These are phyloP conservation scores for Penicillium psychrosexuale DNA, from an alignment of 2,329 filamentous ascomycete genomes.

Conservation along the genomic window DNA sequence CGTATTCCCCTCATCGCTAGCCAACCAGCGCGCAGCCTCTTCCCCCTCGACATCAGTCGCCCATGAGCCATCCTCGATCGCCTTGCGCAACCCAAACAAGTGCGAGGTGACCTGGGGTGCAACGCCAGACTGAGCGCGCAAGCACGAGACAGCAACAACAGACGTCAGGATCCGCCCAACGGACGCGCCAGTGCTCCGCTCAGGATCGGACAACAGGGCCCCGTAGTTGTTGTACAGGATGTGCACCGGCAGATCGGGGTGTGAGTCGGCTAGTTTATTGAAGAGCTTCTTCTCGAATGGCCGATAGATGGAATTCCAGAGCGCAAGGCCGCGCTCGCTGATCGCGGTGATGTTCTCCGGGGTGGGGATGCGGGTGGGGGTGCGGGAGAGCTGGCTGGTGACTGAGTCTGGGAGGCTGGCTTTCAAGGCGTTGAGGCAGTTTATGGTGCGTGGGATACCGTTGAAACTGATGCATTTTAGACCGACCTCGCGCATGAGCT, in stretches of 20 bases:
- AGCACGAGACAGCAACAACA: conserved; percentile 68
- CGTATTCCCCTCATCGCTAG: conserved; percentile 61
- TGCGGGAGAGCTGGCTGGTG: conserved; percentile 52
- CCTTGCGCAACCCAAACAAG: conserved; percentile 76
- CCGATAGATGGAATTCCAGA: conserved; percentile 76
- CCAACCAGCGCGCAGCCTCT: conserved; percentile 58
- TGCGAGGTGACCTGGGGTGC: conserved; percentile 79
- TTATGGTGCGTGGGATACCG: conserved; percentile 74
- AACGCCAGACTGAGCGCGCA: conserved; percentile 76
- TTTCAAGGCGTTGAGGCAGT: conserved; percentile 71
- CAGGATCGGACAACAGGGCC: conserved; percentile 66
- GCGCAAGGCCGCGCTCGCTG: conserved; percentile 56
- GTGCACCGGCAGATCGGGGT: conserved; percentile 77
- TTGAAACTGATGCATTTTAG: conserved; percentile 49
- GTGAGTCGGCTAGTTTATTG: conserved; percentile 67
- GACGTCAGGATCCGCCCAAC: conserved; percentile 70
- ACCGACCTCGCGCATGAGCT: conserved; percentile 46
- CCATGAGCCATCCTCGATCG: conserved; percentile 60
- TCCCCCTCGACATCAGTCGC: conserved; percentile 42
- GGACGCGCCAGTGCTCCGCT: conserved; percentile 42
- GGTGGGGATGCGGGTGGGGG: conserved; percentile 55
- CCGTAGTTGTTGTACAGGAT: conserved; percentile 75
- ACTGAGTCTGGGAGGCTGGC: conserved; percentile 59
- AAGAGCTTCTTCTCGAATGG: conserved; percentile 71
- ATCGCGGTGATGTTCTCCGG: conserved; percentile 55